Evolutionary conservation across 805 yeast species (phyloP).

Genomic region (Ascoidea rubescens): DNA sequence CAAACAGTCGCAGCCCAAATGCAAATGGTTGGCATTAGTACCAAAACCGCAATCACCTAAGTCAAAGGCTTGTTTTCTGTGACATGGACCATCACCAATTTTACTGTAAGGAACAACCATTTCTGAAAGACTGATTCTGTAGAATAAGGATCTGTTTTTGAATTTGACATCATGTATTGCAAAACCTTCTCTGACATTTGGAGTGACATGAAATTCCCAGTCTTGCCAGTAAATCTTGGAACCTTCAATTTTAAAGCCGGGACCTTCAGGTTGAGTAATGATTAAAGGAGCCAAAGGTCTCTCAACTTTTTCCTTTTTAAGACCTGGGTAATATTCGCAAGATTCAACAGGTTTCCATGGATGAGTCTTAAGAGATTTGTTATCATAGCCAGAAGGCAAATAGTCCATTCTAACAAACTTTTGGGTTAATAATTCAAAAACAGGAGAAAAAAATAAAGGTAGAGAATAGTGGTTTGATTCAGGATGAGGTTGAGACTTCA

Average conservation of each 20-base stretch:
- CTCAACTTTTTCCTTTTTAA: slow-evolving; percentile 33
- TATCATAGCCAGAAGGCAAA: slow-evolving; percentile 62
- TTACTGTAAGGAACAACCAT: slow-evolving; percentile 87
- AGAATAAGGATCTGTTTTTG: slow-evolving; percentile 64
- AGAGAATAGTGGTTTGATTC: slow-evolving; percentile 67
- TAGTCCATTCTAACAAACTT: slow-evolving; percentile 60
- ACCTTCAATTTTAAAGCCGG: slow-evolving; percentile 48
- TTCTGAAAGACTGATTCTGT: slow-evolving; percentile 62
- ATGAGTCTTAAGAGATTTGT: slow-evolving; percentile 34
- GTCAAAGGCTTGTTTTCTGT: slow-evolving; percentile 79
- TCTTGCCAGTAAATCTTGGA: slow-evolving; percentile 66
- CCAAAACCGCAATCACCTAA: slow-evolving; percentile 82
- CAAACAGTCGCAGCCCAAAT: slow-evolving; percentile 70
- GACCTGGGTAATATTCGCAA: slow-evolving; percentile 64
- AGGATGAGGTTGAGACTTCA: slow-evolving; percentile 43
- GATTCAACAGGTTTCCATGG: slow-evolving; percentile 47
- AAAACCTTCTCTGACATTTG: slow-evolving; percentile 68
- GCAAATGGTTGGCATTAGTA: slow-evolving; percentile 50
- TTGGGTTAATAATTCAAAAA: slow-evolving; percentile 45
- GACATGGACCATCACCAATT: slow-evolving; percentile 61
- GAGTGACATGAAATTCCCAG: slow-evolving; percentile 63
- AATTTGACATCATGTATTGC: slow-evolving; percentile 59
- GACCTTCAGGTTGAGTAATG: slow-evolving; percentile 67
- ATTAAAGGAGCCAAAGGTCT: slow-evolving; percentile 60
- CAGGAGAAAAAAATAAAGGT: slow-evolving; percentile 64